Conservation (phyloP, 129 eudicot species). For the Centrapalus pauciflorus region DNA sequence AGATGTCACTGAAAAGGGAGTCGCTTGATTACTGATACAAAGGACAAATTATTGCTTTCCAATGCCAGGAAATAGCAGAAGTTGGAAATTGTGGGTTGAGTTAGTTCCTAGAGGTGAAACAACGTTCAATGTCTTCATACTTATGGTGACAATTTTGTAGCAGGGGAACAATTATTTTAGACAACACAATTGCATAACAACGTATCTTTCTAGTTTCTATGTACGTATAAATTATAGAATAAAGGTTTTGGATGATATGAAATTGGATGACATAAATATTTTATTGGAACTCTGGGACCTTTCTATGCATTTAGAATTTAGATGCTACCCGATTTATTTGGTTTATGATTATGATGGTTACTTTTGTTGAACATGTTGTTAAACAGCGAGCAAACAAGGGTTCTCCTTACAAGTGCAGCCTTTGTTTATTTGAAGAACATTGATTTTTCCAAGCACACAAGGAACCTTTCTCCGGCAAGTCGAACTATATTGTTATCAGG, state of each 20-base stretch:
- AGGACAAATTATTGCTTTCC: too few species aligned
- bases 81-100: not conserved
- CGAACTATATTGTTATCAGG: constrained; percentile 94
- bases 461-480: constrained; percentile 94
- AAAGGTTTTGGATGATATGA: not conserved
- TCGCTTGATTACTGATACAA: too few species aligned
- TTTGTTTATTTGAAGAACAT: constrained; percentile 68
- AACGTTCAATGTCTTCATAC: not conserved
- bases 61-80: not conserved
- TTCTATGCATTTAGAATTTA: not conserved
- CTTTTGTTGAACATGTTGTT: not conserved
- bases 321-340: not conserved
- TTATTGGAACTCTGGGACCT: not conserved
- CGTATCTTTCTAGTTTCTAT: not conserved
- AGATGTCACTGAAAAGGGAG: too few species aligned
- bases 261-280: not conserved
- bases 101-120: not conserved
- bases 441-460: constrained; percentile 73
- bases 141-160: not conserved
- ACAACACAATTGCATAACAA: not conserved
- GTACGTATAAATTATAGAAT: not conserved
- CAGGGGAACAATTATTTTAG: not conserved
- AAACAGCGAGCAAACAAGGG: constrained; percentile 85
- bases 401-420: constrained; percentile 82
- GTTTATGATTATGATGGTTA: constrained; percentile 6